phyloP scores from a whole-genome alignment of 176 grass and related monocot genomes.

The Cymbopogon citratus region DNA sequence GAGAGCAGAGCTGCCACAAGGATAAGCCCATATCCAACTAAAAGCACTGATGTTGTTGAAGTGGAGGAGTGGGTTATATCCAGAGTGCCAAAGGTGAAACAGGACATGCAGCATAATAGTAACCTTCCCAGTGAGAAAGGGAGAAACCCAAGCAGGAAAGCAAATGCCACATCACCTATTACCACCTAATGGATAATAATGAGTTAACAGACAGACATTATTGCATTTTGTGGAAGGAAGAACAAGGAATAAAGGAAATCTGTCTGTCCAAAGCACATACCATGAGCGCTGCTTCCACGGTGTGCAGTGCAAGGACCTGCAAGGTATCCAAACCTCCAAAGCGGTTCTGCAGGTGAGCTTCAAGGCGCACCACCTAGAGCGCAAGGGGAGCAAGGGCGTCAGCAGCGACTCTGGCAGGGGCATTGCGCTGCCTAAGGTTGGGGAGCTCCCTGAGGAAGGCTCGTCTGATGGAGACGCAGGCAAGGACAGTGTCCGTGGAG shows the following conservation, averaged over 20 bases:
- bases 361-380: conserved; percentile 8
- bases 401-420: conserved; percentile 1
- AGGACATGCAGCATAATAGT: not conserved
- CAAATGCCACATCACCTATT: conserved; percentile 12
- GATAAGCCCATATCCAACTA: conserved; percentile 27
- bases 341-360: not conserved
- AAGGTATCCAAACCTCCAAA: conserved; percentile 30
- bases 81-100: conserved; percentile 4
- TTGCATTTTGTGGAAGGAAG: not conserved
- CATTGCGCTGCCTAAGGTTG: not conserved
- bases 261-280: too few relatives aligned
- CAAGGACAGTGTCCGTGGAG: conserved; percentile 17
- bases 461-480: conserved; percentile 27
- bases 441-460: conserved; percentile 36
- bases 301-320: conserved; percentile 25
- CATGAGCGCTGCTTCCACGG: not conserved
- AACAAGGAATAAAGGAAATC: too few relatives aligned
- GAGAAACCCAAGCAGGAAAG: conserved; percentile 17
- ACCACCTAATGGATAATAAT: conserved; percentile 17
- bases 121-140: conserved; percentile 35
- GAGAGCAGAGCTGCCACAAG: not conserved
- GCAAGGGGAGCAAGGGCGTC: conserved; percentile 20
- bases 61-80: not conserved
- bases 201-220: not conserved
- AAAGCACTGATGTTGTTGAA: conserved; percentile 13